A percentile compares a stretch with the other conserved stretches of the same genome.
phyloP scores from a whole-genome alignment of 2,329 filamentous ascomycete species.

The Hyphodiscus sp. region DNA sequence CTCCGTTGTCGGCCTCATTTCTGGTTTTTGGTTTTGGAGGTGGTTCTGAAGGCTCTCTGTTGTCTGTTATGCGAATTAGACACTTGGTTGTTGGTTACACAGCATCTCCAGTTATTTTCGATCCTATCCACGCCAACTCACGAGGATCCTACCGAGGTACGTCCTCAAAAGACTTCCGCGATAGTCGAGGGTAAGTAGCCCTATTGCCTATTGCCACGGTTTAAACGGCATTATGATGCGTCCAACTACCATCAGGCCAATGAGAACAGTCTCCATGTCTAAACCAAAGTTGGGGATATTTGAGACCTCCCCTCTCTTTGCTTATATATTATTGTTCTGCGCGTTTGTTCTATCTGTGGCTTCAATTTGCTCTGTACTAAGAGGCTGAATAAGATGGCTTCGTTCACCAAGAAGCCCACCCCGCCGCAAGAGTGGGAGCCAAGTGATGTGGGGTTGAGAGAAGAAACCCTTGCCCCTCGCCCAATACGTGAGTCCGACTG shows the following conservation, averaged over 20 bases:
- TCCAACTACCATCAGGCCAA: background rate
- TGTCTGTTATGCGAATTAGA: background rate
- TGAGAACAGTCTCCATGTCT: background rate
- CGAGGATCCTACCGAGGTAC: too few relatives aligned
- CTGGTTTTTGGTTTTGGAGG: background rate
- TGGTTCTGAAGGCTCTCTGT: background rate
- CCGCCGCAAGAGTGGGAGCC: constrained; percentile 1
- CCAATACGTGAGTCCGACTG: constrained; percentile 2
- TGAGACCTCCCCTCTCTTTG: background rate
- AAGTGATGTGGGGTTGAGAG: constrained; percentile 10
- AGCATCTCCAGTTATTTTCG: too few relatives aligned
- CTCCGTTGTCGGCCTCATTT: background rate
- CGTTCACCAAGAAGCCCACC: background rate
- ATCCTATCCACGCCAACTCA: too few relatives aligned
- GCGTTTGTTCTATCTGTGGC: background rate
- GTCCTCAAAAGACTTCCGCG: too few relatives aligned
- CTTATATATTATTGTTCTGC: background rate
- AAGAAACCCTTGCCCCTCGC: constrained; percentile 4
- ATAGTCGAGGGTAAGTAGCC: background rate
- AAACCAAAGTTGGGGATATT: too few relatives aligned
- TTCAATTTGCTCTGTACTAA: too few relatives aligned
- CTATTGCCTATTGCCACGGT: constrained; percentile 8
- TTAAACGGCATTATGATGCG: constrained; percentile 17
- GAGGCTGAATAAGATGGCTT: constrained; percentile 1
- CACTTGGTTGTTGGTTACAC: too few relatives aligned